These are phyloP conservation scores for Uronychia setigera DNA, from an alignment of 73 alveolate species.

Conservation along the genomic window DNA sequence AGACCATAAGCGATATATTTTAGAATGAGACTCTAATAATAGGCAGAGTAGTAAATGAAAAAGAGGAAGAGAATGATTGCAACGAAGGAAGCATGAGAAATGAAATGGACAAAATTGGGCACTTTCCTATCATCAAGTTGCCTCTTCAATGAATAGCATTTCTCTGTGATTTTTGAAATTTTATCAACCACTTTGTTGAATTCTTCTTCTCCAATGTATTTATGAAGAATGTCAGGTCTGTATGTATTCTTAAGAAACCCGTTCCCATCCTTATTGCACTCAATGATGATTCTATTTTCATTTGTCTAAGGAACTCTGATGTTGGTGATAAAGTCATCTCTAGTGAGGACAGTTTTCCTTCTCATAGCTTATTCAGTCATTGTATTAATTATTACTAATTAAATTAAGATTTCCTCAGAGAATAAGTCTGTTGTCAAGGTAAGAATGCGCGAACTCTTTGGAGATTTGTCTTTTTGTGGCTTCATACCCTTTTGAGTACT, in stretches of 20 bases:
- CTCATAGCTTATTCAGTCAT: neutral
- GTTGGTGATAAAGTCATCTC: neutral
- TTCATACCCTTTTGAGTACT: neutral
- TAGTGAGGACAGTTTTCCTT: neutral
- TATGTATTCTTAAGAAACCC: constrained; percentile 2
- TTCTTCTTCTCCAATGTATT: neutral
- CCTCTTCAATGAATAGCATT: constrained; percentile 23
- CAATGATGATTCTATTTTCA: neutral
- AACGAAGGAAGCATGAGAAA: neutral
- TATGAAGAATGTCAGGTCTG: neutral
- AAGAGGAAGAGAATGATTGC: neutral
- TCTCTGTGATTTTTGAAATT: constrained; percentile 8
- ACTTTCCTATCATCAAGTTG: constrained; percentile 1
- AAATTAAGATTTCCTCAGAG: no score
- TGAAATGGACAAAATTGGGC: neutral
- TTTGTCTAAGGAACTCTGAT: neutral
- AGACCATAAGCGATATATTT: neutral
- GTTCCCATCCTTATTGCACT: neutral
- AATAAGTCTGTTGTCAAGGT: neutral
- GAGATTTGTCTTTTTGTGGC: neutral
- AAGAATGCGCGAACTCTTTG: neutral
- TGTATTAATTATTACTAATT: no score
- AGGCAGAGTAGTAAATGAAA: neutral
- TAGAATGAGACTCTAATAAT: neutral
- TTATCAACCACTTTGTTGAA: constrained; percentile 6